Percentiles rank a stretch among this genome's conserved stretches.
Conservation (phyloP, 2,329 filamentous ascomycete species). For the Mycocentrospora acerina region DNA sequence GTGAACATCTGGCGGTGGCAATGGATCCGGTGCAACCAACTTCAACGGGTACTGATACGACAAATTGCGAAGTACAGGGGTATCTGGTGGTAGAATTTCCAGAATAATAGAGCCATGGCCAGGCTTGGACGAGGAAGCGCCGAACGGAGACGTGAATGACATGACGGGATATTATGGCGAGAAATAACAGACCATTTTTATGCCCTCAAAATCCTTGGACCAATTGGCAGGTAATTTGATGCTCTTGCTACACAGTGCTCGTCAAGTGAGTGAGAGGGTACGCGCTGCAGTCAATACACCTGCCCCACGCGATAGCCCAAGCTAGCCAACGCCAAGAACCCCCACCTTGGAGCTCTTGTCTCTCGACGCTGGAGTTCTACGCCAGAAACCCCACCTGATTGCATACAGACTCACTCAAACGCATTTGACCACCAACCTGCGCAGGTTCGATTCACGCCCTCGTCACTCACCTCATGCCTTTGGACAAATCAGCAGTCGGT, state of each 20-base stretch:
- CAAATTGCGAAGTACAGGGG: conserved; percentile 71
- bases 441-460: conserved; percentile 18
- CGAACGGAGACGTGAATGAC: conserved; percentile 67
- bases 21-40: conserved; percentile 76
- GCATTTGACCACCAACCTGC: conserved; percentile 8
- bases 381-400: conserved; percentile 12
- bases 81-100: conserved; percentile 68
- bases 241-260: too few relatives aligned
- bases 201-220: too few relatives aligned
- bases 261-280: too few relatives aligned
- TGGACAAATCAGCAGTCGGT: conserved; percentile 7
- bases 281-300: too few relatives aligned
- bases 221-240: too few relatives aligned
- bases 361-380: neutral
- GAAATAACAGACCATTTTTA: conserved; percentile 6
- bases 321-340: neutral
- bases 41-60: conserved; percentile 95
- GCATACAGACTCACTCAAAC: conserved; percentile 12
- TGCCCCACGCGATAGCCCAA: conserved; percentile 2
- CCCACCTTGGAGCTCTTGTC: too few relatives aligned
- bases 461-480: conserved; percentile 15
- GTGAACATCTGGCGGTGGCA: conserved; percentile 53
- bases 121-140: conserved; percentile 69
- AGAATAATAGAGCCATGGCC: conserved; percentile 79
- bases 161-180: conserved; percentile 20